Percentiles rank a stretch among this genome's conserved stretches.
These are phyloP conservation scores for Fonsecaea pugnacius DNA, from an alignment of 2,329 filamentous ascomycete species.

Conservation along the genomic window DNA sequence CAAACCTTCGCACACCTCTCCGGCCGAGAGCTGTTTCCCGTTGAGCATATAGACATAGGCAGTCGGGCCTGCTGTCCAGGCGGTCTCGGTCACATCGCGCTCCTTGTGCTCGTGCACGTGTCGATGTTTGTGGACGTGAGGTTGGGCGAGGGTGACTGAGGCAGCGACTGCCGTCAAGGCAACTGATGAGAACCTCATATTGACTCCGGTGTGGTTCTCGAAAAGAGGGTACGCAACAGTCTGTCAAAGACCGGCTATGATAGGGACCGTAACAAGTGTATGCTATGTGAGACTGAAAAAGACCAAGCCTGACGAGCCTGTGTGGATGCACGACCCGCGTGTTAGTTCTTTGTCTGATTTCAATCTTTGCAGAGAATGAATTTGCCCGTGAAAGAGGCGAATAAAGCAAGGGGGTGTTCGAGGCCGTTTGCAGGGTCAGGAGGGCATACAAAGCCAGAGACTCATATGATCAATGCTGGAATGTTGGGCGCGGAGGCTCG, in stretches of 20 bases:
- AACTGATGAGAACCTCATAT: constrained; percentile 33
- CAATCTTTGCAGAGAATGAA: constrained; percentile 21
- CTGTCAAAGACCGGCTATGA: constrained; percentile 31
- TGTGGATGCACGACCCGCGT: constrained; percentile 12
- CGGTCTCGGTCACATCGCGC: constrained; percentile 50
- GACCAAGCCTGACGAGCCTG: constrained; percentile 27
- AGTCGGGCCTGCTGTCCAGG: constrained; percentile 62
- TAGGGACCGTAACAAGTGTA: constrained; percentile 20
- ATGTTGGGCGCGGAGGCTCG: constrained; percentile 29
- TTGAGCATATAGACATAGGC: constrained; percentile 74
- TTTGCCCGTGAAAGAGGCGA: constrained; percentile 15
- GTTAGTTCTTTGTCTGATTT: constrained; percentile 25
- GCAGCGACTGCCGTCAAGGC: constrained; percentile 46
- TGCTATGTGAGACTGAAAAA: constrained; percentile 27
- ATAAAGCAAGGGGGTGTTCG: constrained; percentile 25
- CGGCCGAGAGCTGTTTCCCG: constrained; percentile 63
- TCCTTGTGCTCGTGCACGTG: constrained; percentile 47
- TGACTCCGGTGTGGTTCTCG: constrained; percentile 12
- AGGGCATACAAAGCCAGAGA: constrained; percentile 36
- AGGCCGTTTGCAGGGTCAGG: constrained; percentile 29
- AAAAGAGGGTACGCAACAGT: constrained; percentile 25
- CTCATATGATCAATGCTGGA: constrained; percentile 38
- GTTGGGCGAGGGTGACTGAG: constrained; percentile 48
- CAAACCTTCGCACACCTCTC: constrained; percentile 73
- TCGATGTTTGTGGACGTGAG: constrained; percentile 48